Evolutionary conservation across 345 rosid species (phyloP), one percentile per base, ranked within the genome.

Genomic region (Abelmoschus esculentus): DNA sequence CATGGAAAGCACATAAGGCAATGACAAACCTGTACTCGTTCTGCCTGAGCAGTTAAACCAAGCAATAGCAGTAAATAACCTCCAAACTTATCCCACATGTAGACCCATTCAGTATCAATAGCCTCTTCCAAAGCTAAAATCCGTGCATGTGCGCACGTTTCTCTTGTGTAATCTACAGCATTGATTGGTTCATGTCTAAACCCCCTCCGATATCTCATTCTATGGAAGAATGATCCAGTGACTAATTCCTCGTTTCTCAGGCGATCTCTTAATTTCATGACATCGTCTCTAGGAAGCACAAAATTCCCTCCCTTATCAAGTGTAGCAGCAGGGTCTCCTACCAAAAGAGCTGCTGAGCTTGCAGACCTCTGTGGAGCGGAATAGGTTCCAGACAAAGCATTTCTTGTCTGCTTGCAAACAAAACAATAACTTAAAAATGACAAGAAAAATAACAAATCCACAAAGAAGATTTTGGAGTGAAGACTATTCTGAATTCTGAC

Each of bases 341-440:
- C 85, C 83, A 96, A 82, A 80, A 96, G 98, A 79, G 97, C 99
- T 53, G 97, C 90, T 71, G 99, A 96, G 83, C 98, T 96, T 71
- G 99, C 99, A 53, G 99, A 96, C 80, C 98, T 84, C 80, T 96
- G 99, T 7, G 99, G 99, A 66, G 99, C 99, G 61, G 99, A 96
- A 83, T 90, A 96, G 13, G 99, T 92, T 78, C 98, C 97, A 42
- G 99, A 96, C 67, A 96, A 81, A 79, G 98, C 99, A 84, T 92
- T 96, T 79, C 99, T 87, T 40, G 99, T 92, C 99, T 96, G 93
- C 81, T 70, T 61, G 46, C 58, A 50, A 58, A 70, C n/a, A 40
- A 3, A 66, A 61, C 40, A 32, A 74, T 32, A 49, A 26, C 28
- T 67, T 55, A 72, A 32, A 12, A 36, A 47, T 31, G 42, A 12